Conservation (phyloP, 1,139 yeast genomes). For the Tardiomyces depauwii region DNA sequence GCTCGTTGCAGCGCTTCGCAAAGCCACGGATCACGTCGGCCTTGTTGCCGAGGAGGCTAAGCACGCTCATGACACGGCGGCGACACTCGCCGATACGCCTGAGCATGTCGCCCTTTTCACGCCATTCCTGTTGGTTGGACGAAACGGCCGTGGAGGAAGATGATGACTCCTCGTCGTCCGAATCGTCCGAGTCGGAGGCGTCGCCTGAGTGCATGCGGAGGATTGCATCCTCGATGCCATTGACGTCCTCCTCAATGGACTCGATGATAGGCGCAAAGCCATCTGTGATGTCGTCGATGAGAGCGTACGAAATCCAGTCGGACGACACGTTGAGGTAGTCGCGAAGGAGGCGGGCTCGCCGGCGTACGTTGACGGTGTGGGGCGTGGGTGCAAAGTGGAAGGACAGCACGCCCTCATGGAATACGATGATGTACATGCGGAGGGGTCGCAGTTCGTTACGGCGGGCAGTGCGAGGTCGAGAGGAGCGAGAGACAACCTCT, state of each 20-base stretch:
- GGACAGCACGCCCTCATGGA: constrained; percentile 81
- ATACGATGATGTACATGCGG: constrained; percentile 87
- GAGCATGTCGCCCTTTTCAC: constrained; percentile 86
- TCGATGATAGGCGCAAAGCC: constrained; percentile 96
- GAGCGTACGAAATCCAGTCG: constrained; percentile 95
- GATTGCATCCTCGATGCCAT: constrained; percentile 83
- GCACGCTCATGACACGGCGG: constrained; percentile 82
- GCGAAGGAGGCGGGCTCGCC: constrained; percentile 76
- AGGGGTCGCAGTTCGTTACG: constrained; percentile 56
- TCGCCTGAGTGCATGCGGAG: constrained; percentile 58
- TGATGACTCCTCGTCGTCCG: constrained; percentile 20
- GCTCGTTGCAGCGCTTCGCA: constrained; percentile 80
- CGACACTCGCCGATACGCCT: constrained; percentile 92
- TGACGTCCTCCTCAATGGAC: constrained; percentile 82
- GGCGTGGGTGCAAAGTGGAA: constrained; percentile 94
- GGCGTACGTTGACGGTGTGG: constrained; percentile 88
- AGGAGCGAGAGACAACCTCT: not conserved
- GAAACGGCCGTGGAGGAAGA: constrained; percentile 28
- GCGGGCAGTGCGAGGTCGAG: not conserved
- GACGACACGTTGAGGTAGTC: constrained; percentile 86
- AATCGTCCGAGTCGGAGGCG: constrained; percentile 28
- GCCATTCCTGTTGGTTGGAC: constrained; percentile 64
- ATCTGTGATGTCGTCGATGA: constrained; percentile 94
- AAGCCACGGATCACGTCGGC: constrained; percentile 96
- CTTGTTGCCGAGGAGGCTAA: constrained; percentile 76